phyloP scores from a whole-genome alignment of 352 stramenopile genomes.

The Phytophthora brassicae region DNA sequence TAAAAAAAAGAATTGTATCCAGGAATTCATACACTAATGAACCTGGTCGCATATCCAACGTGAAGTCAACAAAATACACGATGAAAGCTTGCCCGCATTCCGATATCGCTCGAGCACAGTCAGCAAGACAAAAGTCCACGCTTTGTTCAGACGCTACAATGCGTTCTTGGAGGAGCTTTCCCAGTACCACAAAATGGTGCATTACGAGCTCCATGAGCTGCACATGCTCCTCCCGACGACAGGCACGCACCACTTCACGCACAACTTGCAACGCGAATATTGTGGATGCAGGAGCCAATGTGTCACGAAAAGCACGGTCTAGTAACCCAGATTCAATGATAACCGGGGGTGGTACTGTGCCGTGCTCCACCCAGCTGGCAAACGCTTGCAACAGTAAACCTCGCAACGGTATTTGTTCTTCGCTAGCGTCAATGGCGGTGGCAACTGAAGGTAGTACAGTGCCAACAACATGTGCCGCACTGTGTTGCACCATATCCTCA shows the following conservation, averaged over 20 bases:
- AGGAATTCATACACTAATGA: slow-evolving; percentile 81
- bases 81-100: slow-evolving; percentile 81
- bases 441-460: slow-evolving; percentile 62
- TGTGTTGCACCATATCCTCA: slow-evolving; percentile 69
- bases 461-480: slow-evolving; percentile 58
- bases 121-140: slow-evolving; percentile 47
- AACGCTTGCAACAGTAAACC: slow-evolving; percentile 65
- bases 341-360: slow-evolving; percentile 47
- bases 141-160: slow-evolving; percentile 28
- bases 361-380: slow-evolving; percentile 77
- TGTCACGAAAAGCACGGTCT: slow-evolving; percentile 62
- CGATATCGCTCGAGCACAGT: slow-evolving; percentile 57
- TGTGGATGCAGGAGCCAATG: slow-evolving; percentile 35
- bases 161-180: slow-evolving; percentile 54
- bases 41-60: slow-evolving; percentile 51
- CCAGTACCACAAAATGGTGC: slow-evolving; percentile 75
- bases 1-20: slow-evolving; percentile 70
- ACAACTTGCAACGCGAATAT: slow-evolving; percentile 61
- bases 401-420: slow-evolving; percentile 45
- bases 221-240: slow-evolving; percentile 54
- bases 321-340: slow-evolving; percentile 67
- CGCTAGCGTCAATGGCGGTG: slow-evolving; percentile 51
- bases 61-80: slow-evolving; percentile 80
- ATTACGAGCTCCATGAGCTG: slow-evolving; percentile 80
- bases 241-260: slow-evolving; percentile 68